Evolutionary conservation across 805 yeast genomes (phyloP).

Genomic region (Saccharomycopsis fodiens): DNA sequence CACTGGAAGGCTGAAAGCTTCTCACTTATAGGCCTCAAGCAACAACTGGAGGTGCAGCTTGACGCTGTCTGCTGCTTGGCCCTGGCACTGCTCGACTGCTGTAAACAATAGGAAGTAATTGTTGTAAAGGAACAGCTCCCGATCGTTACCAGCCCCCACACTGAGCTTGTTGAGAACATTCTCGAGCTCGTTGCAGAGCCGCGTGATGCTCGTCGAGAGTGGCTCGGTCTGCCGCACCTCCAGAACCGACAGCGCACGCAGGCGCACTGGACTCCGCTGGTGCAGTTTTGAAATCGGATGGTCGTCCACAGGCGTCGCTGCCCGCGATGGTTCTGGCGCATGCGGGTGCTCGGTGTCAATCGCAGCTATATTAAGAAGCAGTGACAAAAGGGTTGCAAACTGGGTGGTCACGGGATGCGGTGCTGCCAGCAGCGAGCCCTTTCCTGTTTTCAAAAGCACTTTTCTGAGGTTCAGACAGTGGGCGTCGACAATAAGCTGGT

Average conservation of each 20-base stretch:
- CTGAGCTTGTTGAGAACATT: constrained; percentile 59
- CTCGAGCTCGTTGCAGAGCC: constrained; percentile 78
- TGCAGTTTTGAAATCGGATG: constrained; percentile 8
- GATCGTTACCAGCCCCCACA: constrained; percentile 24
- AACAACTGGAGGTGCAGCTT: constrained; percentile 37
- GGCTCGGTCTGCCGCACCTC: constrained; percentile 44
- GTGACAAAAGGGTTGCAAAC: constrained; percentile 64
- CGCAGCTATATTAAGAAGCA: constrained; percentile 52
- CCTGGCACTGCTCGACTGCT: constrained; percentile 31
- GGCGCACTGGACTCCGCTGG: background rate
- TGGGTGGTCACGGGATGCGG: constrained; percentile 72
- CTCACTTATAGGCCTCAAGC: constrained; percentile 35
- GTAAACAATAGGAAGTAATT: constrained; percentile 45
- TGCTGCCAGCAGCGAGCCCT: background rate
- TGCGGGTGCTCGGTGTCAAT: constrained; percentile 23
- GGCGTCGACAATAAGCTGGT: constrained; percentile 66
- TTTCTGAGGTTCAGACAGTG: constrained; percentile 68
- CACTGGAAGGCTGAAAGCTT: too few relatives aligned
- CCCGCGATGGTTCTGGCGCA: background rate
- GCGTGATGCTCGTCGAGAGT: constrained; percentile 53
- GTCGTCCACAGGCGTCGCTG: constrained; percentile 7
- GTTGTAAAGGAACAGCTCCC: constrained; percentile 67
- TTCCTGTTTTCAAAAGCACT: constrained; percentile 29
- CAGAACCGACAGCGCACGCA: background rate
- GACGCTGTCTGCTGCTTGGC: constrained; percentile 35